phyloP scores from a whole-genome alignment of 1,284 basidiomycete genomes.

The Porodaedalea pini region DNA sequence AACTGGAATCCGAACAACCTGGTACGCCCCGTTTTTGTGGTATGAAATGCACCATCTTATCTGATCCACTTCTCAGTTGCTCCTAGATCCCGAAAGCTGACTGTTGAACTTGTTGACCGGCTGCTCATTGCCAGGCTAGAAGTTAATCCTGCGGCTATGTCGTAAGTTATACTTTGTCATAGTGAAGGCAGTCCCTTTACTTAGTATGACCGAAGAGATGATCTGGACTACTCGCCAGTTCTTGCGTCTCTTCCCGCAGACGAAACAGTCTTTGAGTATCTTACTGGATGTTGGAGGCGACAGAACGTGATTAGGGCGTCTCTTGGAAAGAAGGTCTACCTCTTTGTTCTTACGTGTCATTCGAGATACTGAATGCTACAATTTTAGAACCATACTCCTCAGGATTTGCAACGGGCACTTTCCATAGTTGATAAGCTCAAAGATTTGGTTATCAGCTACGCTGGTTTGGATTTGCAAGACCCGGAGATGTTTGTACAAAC shows the following conservation, averaged over 20 bases:
- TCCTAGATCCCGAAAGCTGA: slow-evolving; percentile 40
- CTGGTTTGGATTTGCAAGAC: slow-evolving; percentile 86
- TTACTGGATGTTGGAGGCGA: slow-evolving; percentile 90
- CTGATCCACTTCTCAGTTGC: slow-evolving; percentile 13
- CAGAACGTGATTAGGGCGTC: slow-evolving; percentile 56
- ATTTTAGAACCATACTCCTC: slow-evolving; percentile 54
- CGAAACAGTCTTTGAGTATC: slow-evolving; percentile 88
- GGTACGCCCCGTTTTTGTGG: slow-evolving; percentile 39
- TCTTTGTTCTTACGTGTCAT: not conserved
- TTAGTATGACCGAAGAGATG: slow-evolving; percentile 51
- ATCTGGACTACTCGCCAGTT: slow-evolving; percentile 75
- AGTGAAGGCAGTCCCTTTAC: slow-evolving; percentile 7
- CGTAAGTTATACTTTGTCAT: slow-evolving; percentile 43
- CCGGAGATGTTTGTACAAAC: slow-evolving; percentile 95
- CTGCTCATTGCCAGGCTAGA: slow-evolving; percentile 87
- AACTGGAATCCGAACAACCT: slow-evolving; percentile 65
- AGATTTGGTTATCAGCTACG: slow-evolving; percentile 84
- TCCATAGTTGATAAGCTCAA: slow-evolving; percentile 68
- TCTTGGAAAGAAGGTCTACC: slow-evolving; percentile 57
- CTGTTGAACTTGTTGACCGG: slow-evolving; percentile 65
- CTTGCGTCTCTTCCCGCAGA: slow-evolving; percentile 74
- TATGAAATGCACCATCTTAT: slow-evolving; percentile 1
- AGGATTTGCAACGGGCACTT: slow-evolving; percentile 61
- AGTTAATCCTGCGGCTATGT: slow-evolving; percentile 70
- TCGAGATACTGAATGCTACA: not conserved